phyloP scores from a whole-genome alignment of 1,284 basidiomycete genomes.

The Rhodotorula sp. region DNA sequence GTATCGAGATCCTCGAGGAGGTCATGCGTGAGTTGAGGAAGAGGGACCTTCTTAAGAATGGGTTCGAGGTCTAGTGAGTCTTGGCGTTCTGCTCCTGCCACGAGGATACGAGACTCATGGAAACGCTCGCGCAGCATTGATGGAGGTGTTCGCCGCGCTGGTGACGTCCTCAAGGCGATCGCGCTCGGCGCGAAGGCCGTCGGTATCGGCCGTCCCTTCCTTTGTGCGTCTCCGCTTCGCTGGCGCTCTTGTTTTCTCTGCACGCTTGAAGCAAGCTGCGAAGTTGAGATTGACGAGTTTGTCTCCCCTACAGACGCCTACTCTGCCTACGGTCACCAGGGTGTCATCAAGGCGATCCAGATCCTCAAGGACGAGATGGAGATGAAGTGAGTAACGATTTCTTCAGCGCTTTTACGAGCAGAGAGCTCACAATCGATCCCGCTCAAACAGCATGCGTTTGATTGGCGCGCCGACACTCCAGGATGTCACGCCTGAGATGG shows the following conservation, averaged over 20 bases:
- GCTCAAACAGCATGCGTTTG: slow-evolving; percentile 72
- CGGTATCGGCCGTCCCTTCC: slow-evolving; percentile 64
- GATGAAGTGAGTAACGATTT: slow-evolving; percentile 54
- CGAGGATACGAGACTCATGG: neutral
- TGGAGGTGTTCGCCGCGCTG: slow-evolving; percentile 85
- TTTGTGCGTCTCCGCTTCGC: slow-evolving; percentile 24
- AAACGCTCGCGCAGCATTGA: slow-evolving; percentile 58
- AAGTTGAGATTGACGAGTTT: neutral
- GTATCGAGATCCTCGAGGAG: slow-evolving; percentile 83
- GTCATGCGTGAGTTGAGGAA: slow-evolving; percentile 73
- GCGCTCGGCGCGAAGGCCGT: slow-evolving; percentile 84
- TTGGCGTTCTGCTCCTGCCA: neutral
- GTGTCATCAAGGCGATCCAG: slow-evolving; percentile 43
- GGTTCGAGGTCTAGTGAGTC: slow-evolving; percentile 74
- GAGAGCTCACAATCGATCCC: slow-evolving; percentile 12
- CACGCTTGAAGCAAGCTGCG: neutral
- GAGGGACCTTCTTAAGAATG: slow-evolving; percentile 59
- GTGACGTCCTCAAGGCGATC: slow-evolving; percentile 82
- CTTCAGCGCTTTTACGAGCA: neutral
- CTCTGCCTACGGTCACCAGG: slow-evolving; percentile 80
- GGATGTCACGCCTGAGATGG: slow-evolving; percentile 81
- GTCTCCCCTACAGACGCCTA: slow-evolving; percentile 70
- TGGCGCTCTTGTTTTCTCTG: neutral
- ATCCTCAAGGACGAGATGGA: slow-evolving; percentile 79
- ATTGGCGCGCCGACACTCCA: slow-evolving; percentile 75